A percentile compares a stretch with the other conserved stretches of the same genome.
These are phyloP conservation scores for Trebouxia sp. DNA, from an alignment of 139 green algal genomes.

Conservation along the genomic window DNA sequence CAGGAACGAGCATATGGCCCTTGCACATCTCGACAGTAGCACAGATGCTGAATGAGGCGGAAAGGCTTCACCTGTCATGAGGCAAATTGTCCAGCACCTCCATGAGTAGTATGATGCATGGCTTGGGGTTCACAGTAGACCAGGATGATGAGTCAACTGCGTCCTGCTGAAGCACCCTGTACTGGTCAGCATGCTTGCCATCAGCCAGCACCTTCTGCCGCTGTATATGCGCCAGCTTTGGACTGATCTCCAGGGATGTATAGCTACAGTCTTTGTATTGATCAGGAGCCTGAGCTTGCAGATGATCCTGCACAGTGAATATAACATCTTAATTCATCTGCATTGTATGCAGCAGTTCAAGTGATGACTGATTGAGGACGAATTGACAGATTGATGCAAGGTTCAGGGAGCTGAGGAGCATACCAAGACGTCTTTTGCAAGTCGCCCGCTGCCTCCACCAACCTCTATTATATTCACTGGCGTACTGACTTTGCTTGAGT, in stretches of 20 bases:
- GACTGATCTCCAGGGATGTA: slow-evolving; percentile 72
- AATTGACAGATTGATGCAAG: too few relatives aligned
- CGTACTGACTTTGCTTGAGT: slow-evolving; percentile 19
- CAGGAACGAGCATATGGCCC: background rate
- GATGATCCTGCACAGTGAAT: slow-evolving; percentile 74
- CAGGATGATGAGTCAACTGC: slow-evolving; percentile 48
- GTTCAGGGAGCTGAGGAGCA: too few relatives aligned
- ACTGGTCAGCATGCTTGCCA: slow-evolving; percentile 45
- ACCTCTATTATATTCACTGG: slow-evolving; percentile 78
- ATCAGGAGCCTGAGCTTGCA: slow-evolving; percentile 47
- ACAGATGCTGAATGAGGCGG: background rate
- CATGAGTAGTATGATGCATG: slow-evolving; percentile 33
- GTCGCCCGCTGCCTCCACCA: slow-evolving; percentile 78
- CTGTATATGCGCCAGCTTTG: slow-evolving; percentile 61
- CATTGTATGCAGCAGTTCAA: too few relatives aligned
- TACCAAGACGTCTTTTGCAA: slow-evolving; percentile 77
- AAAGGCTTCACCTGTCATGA: slow-evolving; percentile 55
- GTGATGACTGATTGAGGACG: too few relatives aligned
- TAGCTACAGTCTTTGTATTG: slow-evolving; percentile 69
- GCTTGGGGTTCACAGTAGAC: slow-evolving; percentile 30
- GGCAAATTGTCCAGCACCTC: slow-evolving; percentile 92
- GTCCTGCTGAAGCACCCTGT: slow-evolving; percentile 42
- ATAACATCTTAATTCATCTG: too few relatives aligned
- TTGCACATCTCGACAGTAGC: too few relatives aligned
- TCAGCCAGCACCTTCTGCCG: slow-evolving; percentile 43